Base-by-base conservation (phyloP, 495 filamentous ascomycete genomes). In the Penicilliopsis zonata region DNA sequence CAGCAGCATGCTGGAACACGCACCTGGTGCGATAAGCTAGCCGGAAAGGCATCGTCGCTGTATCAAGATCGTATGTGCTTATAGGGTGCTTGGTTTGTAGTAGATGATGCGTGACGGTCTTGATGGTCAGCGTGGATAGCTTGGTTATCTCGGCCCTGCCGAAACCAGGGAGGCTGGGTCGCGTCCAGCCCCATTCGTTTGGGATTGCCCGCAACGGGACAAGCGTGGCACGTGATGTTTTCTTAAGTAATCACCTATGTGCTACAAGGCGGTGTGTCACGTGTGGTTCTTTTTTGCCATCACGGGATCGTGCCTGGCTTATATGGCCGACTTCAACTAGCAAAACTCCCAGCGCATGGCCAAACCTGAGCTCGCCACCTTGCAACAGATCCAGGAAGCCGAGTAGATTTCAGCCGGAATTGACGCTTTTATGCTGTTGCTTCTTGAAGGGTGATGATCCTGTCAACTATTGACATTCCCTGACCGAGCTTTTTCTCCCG, bases 21-120 rank as follows among this genome's bases (percentile, higher is more conserved):
- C 44, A 39, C 29, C 37, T 38, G 26, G 49, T 47, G 17, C 53
- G 49, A 31, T 38, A 42, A 28, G 42, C 50, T 18, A 47, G 35
- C 34, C 52, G 52, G 14, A 49, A 40, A 53, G 51, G 33, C 57
- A 63, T 63, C 13, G 31, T 16, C 17, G 19, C 20, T 3, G 25
- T n/a, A 27, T 4, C 6, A n/a, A 24, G 6, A 7, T n/a, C 22
- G 6, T 6, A 7, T 24, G 6, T 24, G 22, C n/a, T 24, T 24
- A n/a, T 24, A 7, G 6, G 22, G 22, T 6, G 22, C 22, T 6
- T 24, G 22, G n/a, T 24, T 24, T n/a, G n/a, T n/a, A n/a, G n/a
- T n/a, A n/a, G n/a, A n/a, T n/a, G n/a, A n/a, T n/a, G n/a, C n/a
- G n/a, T n/a, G n/a, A n/a, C n/a, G n/a, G n/a, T n/a, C n/a, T n/a